These are phyloP conservation scores for Phialemonium atrogriseum DNA, from an alignment of 2,329 filamentous ascomycete genomes.

Conservation along the genomic window DNA sequence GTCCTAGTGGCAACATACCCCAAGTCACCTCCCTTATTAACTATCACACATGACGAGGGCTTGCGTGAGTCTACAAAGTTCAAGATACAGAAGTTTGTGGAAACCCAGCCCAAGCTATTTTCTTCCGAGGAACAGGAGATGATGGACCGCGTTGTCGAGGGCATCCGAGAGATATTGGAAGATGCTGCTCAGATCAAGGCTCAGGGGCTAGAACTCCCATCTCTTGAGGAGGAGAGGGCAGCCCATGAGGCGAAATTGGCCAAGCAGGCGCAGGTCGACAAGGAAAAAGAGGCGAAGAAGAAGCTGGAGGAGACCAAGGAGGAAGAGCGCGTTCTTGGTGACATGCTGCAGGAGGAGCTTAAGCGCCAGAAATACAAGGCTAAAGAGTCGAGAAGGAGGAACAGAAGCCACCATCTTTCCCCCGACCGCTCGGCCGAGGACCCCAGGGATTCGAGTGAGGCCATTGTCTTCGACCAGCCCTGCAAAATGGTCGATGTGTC, in stretches of 20 bases:
- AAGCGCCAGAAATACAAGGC: conserved; percentile 56
- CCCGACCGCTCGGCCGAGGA: conserved; percentile 24
- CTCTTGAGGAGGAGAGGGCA: conserved; percentile 80
- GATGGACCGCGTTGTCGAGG: conserved; percentile 58
- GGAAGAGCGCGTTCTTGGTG: conserved; percentile 61
- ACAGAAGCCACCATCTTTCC: conserved; percentile 35
- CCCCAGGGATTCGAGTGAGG: conserved; percentile 20
- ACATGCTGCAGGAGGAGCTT: conserved; percentile 66
- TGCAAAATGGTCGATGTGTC: conserved; percentile 55
- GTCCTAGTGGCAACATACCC: conserved; percentile 87
- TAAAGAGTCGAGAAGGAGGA: conserved; percentile 56
- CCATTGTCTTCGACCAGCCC: conserved; percentile 58
- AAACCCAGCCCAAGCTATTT: conserved; percentile 47
- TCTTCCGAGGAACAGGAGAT: conserved; percentile 47
- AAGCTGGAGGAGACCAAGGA: conserved; percentile 52
- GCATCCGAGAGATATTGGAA: conserved; percentile 69
- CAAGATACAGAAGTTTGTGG: conserved; percentile 58
- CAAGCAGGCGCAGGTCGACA: conserved; percentile 48
- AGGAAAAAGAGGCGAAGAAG: conserved; percentile 42
- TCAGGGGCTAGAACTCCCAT: conserved; percentile 68
- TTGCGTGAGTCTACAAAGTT: conserved; percentile 64
- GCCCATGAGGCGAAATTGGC: conserved; percentile 68
- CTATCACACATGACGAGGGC: conserved; percentile 53
- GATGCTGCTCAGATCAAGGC: conserved; percentile 75
- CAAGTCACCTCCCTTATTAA: conserved; percentile 68